phyloP scores from a whole-genome alignment of 2,329 filamentous ascomycete genomes.

The Teratosphaeria gauchensis region DNA sequence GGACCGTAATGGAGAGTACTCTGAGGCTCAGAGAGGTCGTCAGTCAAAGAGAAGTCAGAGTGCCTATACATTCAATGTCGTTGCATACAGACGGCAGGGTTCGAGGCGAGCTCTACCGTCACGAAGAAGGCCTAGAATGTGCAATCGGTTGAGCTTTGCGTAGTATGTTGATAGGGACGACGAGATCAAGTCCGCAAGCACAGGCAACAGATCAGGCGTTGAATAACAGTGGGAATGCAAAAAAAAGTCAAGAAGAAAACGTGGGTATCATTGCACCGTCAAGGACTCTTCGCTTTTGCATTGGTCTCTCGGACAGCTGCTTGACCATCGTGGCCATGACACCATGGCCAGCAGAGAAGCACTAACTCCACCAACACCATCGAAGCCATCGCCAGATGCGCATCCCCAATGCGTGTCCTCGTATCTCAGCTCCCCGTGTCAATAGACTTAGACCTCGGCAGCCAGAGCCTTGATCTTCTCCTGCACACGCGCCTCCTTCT shows the following conservation, averaged over 20 bases:
- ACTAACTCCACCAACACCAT: neutral
- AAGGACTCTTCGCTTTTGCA: neutral
- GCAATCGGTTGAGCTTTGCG: too few species aligned
- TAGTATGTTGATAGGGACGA: neutral
- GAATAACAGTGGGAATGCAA: neutral
- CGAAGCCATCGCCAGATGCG: neutral
- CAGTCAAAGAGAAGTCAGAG: too few species aligned
- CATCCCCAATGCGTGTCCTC: neutral
- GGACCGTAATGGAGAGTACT: too few species aligned
- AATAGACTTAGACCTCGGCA: conserved; percentile 18
- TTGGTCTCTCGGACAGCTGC: neutral
- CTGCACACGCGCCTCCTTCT: conserved; percentile 78
- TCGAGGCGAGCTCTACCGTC: too few species aligned
- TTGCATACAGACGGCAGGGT: too few species aligned
- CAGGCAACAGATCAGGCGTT: neutral
- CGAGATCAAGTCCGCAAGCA: too few species aligned
- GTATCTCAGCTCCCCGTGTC: neutral
- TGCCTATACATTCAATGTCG: too few species aligned
- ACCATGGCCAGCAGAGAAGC: neutral
- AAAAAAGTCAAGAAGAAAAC: neutral
- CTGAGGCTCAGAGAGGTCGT: too few species aligned
- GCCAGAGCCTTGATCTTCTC: conserved; percentile 80
- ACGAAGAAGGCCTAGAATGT: too few species aligned
- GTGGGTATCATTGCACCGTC: neutral
- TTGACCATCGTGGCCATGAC: neutral